A percentile compares a stretch with the other conserved stretches of the same genome.
Conservation (phyloP, 352 stramenopile species). For the Phytophthora capsici region DNA sequence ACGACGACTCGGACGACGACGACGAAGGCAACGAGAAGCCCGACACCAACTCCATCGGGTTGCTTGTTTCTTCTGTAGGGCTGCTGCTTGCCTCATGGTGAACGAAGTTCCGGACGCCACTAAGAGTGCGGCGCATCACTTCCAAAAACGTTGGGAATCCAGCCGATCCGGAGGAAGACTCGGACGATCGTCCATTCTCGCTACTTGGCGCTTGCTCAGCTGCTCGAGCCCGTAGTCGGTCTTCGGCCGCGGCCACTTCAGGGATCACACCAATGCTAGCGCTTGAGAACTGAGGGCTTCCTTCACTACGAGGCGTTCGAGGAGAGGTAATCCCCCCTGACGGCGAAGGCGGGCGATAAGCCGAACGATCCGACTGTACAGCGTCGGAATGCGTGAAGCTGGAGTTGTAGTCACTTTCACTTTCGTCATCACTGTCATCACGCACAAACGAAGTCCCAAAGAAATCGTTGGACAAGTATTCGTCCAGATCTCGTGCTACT, state of each 20-base stretch:
- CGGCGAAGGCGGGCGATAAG: conserved; percentile 33
- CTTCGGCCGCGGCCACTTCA: conserved; percentile 70
- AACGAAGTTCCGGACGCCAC: conserved; percentile 48
- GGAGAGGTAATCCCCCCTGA: conserved; percentile 33
- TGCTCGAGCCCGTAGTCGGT: conserved; percentile 34
- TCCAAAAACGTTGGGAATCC: conserved; percentile 55
- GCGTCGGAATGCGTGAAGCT: conserved; percentile 21
- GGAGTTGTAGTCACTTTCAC: conserved; percentile 34
- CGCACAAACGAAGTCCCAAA: conserved; percentile 67
- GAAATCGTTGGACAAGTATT: conserved; percentile 71
- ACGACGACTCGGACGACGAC: conserved; percentile 29
- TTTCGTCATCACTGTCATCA: conserved; percentile 36
- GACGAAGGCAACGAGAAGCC: conserved; percentile 40
- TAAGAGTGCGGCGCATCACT: conserved; percentile 57
- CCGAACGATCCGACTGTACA: conserved; percentile 11
- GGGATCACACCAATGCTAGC: conserved; percentile 56
- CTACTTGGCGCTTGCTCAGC: conserved; percentile 5
- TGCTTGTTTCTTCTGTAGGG: conserved; percentile 7
- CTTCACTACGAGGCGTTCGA: conserved; percentile 22
- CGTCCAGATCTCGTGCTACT: conserved; percentile 47
- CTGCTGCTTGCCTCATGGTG: conserved; percentile 24
- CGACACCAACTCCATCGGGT: conserved; percentile 17
- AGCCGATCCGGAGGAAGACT: conserved; percentile 37
- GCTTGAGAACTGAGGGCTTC: conserved; percentile 7
- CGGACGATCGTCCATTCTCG: conserved; percentile 31